phyloP scores from a whole-genome alignment of 192 early-diverging fungal species.

The Coemansia reversa region DNA sequence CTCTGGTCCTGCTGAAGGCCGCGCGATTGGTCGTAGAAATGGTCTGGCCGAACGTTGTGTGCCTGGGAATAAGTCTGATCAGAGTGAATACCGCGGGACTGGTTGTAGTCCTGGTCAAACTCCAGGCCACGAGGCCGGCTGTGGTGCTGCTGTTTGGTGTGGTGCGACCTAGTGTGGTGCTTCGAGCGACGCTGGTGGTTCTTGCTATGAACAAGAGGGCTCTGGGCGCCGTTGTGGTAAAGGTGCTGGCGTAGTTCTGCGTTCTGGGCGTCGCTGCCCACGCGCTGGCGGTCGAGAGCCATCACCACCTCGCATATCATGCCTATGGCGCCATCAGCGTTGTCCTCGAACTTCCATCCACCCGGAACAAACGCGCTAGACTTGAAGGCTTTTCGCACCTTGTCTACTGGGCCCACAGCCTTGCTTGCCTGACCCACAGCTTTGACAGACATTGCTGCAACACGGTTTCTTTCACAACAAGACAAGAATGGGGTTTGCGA shows the following conservation, averaged over 20 bases:
- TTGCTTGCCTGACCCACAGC: no score
- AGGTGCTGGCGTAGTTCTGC: slow-evolving; percentile 15
- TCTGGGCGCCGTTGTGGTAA: slow-evolving; percentile 10
- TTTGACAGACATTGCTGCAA: slow-evolving; percentile 6
- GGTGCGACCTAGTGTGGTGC: neutral
- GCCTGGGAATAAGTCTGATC: no score
- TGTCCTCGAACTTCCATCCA: slow-evolving; percentile 33
- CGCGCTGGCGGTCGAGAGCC: slow-evolving; percentile 30
- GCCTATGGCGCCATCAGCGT: slow-evolving; percentile 17
- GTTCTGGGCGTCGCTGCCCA: slow-evolving; percentile 9
- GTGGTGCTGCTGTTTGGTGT: neutral
- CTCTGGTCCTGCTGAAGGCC: neutral
- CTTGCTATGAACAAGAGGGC: neutral
- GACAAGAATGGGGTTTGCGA: neutral
- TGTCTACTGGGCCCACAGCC: neutral
- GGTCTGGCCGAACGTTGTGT: no score
- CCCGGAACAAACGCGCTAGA: slow-evolving; percentile 44
- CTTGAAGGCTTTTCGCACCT: slow-evolving; percentile 24
- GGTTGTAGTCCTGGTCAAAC: no score
- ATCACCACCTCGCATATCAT: slow-evolving; percentile 36
- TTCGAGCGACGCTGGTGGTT: neutral
- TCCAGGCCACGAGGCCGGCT: neutral
- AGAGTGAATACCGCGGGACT: no score
- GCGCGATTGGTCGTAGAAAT: neutral
- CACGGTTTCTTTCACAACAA: neutral